Conservation (phyloP, 2,329 filamentous ascomycete genomes). For the Lojkania enalia region DNA sequence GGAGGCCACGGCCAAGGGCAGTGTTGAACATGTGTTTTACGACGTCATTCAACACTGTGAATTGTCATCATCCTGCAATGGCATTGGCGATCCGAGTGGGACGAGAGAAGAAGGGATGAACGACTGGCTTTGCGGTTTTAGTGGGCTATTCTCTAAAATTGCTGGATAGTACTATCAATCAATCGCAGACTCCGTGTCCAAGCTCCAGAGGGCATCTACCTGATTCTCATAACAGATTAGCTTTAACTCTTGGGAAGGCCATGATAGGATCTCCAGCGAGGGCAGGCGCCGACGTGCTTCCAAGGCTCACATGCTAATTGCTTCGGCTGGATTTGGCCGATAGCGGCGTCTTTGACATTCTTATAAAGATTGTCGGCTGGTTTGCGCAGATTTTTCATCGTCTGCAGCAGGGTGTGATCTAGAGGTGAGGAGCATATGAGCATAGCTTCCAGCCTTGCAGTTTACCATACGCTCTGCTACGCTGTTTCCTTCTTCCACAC, state of each 20-base stretch:
- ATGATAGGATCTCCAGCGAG: slow-evolving; percentile 4
- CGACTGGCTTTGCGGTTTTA: slow-evolving; percentile 9
- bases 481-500: slow-evolving; percentile 5
- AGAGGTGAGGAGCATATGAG: slow-evolving; percentile 4
- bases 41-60: slow-evolving; percentile 7
- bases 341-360: slow-evolving; percentile 5
- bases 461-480: slow-evolving; percentile 5
- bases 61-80: slow-evolving; percentile 9
- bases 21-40: slow-evolving; percentile 8
- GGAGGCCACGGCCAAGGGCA: slow-evolving; percentile 7
- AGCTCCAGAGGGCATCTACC: slow-evolving; percentile 7
- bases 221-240: slow-evolving; percentile 4
- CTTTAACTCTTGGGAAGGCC: slow-evolving; percentile 4
- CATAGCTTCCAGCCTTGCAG: slow-evolving; percentile 2
- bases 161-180: slow-evolving; percentile 10
- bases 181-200: slow-evolving; percentile 6
- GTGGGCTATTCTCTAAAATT: slow-evolving; percentile 10
- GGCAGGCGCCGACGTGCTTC: slow-evolving; percentile 5
- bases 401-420: slow-evolving; percentile 1
- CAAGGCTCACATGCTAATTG: slow-evolving; percentile 7
- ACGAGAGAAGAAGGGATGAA: slow-evolving; percentile 5
- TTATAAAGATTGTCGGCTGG: slow-evolving; percentile 1
- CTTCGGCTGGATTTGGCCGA: no score
- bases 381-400: neutral
- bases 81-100: slow-evolving; percentile 4